phyloP scores from a whole-genome alignment of 1,139 yeast species.

The Pichiaceae sp. region DNA sequence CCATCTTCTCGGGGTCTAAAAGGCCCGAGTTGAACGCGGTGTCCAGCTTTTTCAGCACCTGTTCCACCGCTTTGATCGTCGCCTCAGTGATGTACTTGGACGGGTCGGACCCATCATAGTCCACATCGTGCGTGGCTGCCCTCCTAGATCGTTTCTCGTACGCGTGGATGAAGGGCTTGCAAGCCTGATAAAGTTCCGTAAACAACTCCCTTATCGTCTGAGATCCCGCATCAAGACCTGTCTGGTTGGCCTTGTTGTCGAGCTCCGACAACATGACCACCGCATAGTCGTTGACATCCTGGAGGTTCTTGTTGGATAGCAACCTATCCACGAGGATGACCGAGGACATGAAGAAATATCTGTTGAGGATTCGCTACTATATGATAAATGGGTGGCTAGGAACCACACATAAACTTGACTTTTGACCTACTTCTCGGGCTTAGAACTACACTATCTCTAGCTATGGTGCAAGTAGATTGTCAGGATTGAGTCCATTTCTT shows the following conservation, averaged over 20 bases:
- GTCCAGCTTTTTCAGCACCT: conserved; percentile 16
- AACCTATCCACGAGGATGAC: conserved; percentile 12
- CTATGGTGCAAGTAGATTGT: no score
- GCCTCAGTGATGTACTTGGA: not conserved
- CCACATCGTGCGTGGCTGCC: conserved; percentile 5
- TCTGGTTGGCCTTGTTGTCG: conserved; percentile 10
- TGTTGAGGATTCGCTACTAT: no score
- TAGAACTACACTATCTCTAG: no score
- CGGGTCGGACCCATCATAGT: conserved; percentile 1
- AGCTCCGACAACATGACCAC: conserved; percentile 9
- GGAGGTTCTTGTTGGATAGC: conserved; percentile 4
- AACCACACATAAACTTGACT: no score
- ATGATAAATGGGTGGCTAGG: no score
- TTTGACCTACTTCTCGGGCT: no score
- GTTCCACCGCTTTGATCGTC: conserved; percentile 9
- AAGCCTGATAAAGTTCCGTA: not conserved
- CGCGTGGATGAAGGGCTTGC: not conserved
- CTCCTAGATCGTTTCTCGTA: conserved; percentile 4
- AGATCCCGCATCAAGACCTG: not conserved
- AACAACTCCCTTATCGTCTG: not conserved
- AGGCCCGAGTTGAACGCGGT: conserved; percentile 15
- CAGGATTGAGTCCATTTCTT: no score
- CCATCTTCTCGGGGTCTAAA: conserved; percentile 10
- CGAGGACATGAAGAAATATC: conserved; percentile 7
- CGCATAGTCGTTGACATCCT: conserved; percentile 8